These are phyloP conservation scores for Globomyces pollinis-pini DNA, from an alignment of 192 early-diverging fungal genomes.

Conservation along the genomic window DNA sequence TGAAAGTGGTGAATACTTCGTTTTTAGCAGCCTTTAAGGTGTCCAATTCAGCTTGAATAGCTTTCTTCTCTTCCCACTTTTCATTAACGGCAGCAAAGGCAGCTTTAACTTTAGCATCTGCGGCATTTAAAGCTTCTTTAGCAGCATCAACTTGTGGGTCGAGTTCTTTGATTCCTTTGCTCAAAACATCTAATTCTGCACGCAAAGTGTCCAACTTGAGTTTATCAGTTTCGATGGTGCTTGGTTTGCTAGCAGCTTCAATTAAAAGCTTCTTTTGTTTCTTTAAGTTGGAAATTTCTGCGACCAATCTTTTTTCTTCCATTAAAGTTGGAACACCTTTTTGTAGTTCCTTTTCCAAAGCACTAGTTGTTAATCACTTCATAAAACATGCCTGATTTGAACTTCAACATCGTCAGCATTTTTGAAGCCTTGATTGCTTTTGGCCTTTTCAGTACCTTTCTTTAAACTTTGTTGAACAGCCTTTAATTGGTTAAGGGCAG, in stretches of 20 bases:
- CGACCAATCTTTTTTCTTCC: constrained; percentile 82
- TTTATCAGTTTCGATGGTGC: constrained; percentile 56
- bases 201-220: constrained; percentile 49
- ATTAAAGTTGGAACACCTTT: constrained; percentile 67
- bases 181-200: constrained; percentile 44
- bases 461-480: constrained; percentile 62
- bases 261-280: constrained; percentile 65
- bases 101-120: constrained; percentile 54
- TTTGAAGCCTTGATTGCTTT: constrained; percentile 75
- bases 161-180: constrained; percentile 9
- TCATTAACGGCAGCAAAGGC: constrained; percentile 57
- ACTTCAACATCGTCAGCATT: constrained; percentile 70
- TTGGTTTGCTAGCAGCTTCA: constrained; percentile 16
- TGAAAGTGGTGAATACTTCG: constrained; percentile 63
- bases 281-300: constrained; percentile 74
- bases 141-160: constrained; percentile 40
- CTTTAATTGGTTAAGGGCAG: constrained; percentile 63
- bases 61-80: constrained; percentile 64
- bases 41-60: constrained; percentile 63
- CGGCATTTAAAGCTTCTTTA: constrained; percentile 62
- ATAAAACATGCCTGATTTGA: constrained; percentile 52
- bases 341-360: constrained; percentile 67
- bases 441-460: constrained; percentile 67
- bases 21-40: constrained; percentile 53
- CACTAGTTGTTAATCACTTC: constrained; percentile 35